Conservation (phyloP, 106 monocot species). For the Dactylorhiza incarnata region DNA sequence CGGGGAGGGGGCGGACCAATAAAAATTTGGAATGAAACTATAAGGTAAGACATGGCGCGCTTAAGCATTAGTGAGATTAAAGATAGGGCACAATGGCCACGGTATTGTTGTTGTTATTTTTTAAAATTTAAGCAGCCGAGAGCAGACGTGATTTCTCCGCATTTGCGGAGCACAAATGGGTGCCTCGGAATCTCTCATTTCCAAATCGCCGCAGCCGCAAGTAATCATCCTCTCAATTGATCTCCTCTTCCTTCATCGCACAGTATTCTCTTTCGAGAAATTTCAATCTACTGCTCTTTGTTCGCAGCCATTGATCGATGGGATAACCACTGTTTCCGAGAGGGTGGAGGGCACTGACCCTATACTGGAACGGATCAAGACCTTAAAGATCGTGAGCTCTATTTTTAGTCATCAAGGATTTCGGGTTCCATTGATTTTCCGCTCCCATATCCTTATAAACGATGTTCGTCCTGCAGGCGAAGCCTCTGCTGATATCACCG, state of each 20-base stretch:
- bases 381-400: conserved; percentile 55
- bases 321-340: conserved; percentile 78
- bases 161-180: conserved; percentile 22
- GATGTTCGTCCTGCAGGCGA: conserved; percentile 27
- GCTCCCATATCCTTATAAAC: not conserved
- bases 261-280: not conserved
- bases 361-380: conserved; percentile 40
- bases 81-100: no score
- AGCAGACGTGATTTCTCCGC: no score
- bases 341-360: conserved; percentile 61
- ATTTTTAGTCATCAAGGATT: not conserved
- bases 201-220: conserved; percentile 18
- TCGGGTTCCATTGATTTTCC: not conserved
- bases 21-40: no score
- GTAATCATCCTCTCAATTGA: not conserved
- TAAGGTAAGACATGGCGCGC: no score
- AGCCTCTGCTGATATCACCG: conserved; percentile 57
- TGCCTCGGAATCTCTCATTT: conserved; percentile 38
- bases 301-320: conserved; percentile 29
- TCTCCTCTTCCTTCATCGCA: not conserved
- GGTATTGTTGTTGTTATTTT: no score
- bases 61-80: no score
- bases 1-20: no score
- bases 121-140: no score
- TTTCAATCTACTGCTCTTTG: not conserved